These are phyloP conservation scores for Cephalotrichum gorgonifer DNA, from an alignment of 2,329 filamentous ascomycete species.

Conservation along the genomic window DNA sequence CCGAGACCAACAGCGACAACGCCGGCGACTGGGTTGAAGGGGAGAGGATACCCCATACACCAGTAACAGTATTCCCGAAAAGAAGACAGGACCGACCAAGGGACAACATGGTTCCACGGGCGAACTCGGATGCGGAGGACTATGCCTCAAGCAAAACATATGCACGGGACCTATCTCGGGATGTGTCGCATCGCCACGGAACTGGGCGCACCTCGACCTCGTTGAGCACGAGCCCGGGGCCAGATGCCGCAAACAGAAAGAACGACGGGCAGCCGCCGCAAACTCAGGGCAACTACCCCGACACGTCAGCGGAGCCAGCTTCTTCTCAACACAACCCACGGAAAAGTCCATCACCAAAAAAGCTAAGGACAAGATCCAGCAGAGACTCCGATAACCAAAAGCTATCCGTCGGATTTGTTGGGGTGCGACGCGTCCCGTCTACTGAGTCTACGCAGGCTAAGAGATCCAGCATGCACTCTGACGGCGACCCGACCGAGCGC, in stretches of 20 bases:
- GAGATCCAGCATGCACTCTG: constrained; percentile 37
- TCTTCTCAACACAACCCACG: not conserved
- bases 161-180: not conserved
- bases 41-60: constrained; percentile 25
- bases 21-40: constrained; percentile 10
- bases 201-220: not conserved
- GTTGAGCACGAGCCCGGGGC: not conserved
- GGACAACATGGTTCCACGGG: not conserved
- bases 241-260: not conserved
- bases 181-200: not conserved
- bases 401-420: constrained; percentile 36
- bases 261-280: not conserved
- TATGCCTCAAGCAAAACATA: not conserved
- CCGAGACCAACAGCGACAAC: constrained; percentile 9
- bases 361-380: not conserved
- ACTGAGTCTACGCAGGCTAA: constrained; percentile 37
- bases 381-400: constrained; percentile 22
- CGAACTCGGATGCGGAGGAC: not conserved
- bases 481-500: constrained; percentile 43
- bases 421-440: constrained; percentile 30
- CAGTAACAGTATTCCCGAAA: constrained; percentile 26
- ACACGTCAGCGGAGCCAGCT: constrained; percentile 8
- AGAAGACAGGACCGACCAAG: constrained; percentile 10
- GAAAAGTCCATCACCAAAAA: not conserved
- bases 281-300: not conserved